Conservation (phyloP, 2,329 filamentous ascomycete genomes). For the Thelonectria rubi region DNA sequence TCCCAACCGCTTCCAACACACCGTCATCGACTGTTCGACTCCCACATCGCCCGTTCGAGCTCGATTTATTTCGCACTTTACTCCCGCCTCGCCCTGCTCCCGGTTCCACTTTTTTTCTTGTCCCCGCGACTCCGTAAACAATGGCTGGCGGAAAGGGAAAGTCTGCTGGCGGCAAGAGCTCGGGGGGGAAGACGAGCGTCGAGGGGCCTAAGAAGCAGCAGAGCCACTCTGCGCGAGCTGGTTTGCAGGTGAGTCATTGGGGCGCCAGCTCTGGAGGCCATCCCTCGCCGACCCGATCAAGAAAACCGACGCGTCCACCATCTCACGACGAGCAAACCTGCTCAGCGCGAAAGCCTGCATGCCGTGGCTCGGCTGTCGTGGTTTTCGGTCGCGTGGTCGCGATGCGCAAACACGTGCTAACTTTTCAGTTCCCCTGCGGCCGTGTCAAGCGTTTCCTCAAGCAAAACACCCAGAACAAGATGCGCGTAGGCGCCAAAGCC, state of each 20-base stretch:
- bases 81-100: conserved; percentile 19
- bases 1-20: conserved; percentile 39
- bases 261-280: conserved; percentile 37
- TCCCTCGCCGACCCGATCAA: conserved; percentile 36
- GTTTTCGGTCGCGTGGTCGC: conserved; percentile 18
- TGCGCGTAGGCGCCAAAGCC: conserved; percentile 98
- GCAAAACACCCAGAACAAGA: conserved; percentile 99
- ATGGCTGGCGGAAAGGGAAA: conserved; percentile 94
- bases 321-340: conserved; percentile 37
- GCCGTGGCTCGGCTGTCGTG: conserved; percentile 8
- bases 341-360: conserved; percentile 16
- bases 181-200: conserved; percentile 76
- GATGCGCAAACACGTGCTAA: conserved; percentile 35
- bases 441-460: conserved; percentile 99
- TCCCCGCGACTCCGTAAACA: conserved; percentile 45
- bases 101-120: conserved; percentile 28
- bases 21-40: conserved; percentile 30
- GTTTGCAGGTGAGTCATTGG: conserved; percentile 81
- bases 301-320: conserved; percentile 37
- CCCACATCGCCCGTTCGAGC: conserved; percentile 36
- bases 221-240: conserved; percentile 95
- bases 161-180: conserved; percentile 86
- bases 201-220: conserved; percentile 85
- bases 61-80: conserved; percentile 27
- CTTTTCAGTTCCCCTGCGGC: conserved; percentile 89